These are phyloP conservation scores for Phanerodontia chrysosporium DNA, from an alignment of 768 basidiomycete genomes.

Conservation along the genomic window DNA sequence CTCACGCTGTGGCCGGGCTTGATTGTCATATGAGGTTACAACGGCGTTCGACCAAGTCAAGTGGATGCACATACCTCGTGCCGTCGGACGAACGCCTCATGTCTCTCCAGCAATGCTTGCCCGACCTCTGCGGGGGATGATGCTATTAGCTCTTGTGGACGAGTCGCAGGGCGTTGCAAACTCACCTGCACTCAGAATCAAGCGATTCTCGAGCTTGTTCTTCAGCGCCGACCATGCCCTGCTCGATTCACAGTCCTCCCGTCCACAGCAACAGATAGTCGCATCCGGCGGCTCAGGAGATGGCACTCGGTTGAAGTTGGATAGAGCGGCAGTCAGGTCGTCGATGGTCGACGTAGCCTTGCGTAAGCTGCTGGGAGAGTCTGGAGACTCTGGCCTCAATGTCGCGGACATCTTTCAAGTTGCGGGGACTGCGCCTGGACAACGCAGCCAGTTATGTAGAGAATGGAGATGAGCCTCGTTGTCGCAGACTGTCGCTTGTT, in stretches of 20 bases:
- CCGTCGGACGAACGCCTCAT: constrained; percentile 80
- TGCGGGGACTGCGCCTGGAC: neutral
- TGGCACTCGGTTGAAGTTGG: constrained; percentile 65
- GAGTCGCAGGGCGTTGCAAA: too few relatives aligned
- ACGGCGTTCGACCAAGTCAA: neutral
- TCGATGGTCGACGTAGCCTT: constrained; percentile 54
- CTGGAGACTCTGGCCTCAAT: constrained; percentile 22
- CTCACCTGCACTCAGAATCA: constrained; percentile 85
- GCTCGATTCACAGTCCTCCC: constrained; percentile 61
- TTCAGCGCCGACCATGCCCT: constrained; percentile 62
- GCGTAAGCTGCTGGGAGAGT: constrained; percentile 28
- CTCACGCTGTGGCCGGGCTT: neutral
- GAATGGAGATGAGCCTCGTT: neutral
- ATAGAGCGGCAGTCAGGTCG: constrained; percentile 70
- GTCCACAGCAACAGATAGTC: constrained; percentile 61
- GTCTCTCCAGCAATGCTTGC: constrained; percentile 79
- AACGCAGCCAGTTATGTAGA: neutral
- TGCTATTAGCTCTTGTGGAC: neutral
- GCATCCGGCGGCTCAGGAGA: constrained; percentile 63
- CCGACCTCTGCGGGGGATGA: constrained; percentile 63
- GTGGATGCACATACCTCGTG: constrained; percentile 49
- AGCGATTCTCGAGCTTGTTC: constrained; percentile 66
- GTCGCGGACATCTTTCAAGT: constrained; percentile 13
- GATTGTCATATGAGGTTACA: neutral
- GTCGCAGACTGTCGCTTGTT: neutral